These are phyloP conservation scores for Trichosporon asahii DNA, from an alignment of 1,284 basidiomycete species.

Conservation along the genomic window DNA sequence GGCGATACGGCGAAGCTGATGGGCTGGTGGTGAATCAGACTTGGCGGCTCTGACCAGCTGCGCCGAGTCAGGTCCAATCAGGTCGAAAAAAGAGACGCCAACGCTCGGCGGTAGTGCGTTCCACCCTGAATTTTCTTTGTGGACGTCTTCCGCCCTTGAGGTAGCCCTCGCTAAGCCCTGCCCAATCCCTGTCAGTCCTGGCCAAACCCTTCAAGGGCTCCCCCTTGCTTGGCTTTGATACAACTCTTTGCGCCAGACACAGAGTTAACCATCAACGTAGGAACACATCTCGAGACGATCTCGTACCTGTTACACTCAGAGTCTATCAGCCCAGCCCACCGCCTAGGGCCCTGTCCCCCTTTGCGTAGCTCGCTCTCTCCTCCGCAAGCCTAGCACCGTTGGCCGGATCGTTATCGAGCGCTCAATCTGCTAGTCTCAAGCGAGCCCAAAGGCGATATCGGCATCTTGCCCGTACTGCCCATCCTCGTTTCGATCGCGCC, in stretches of 20 bases:
- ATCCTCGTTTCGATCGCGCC: neutral
- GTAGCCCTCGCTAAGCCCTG: neutral
- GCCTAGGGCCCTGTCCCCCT: neutral
- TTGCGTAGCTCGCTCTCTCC: neutral
- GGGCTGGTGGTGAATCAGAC: neutral
- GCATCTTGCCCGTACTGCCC: neutral
- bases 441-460: neutral
- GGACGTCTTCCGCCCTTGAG: neutral
- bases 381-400: neutral
- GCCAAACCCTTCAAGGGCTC: no score
- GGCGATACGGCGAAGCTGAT: neutral
- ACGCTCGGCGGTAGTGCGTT: slow-evolving; percentile 1
- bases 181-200: no score
- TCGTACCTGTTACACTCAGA: neutral
- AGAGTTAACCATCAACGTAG: slow-evolving; percentile 3
- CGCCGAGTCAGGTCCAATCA: neutral
- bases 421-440: neutral
- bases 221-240: neutral
- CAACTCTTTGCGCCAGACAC: neutral
- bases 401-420: neutral
- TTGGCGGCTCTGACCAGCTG: neutral
- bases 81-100: neutral
- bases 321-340: slow-evolving; percentile 4
- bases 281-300: neutral
- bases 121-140: slow-evolving; percentile 3